Percentiles rank a stretch among this genome's conserved stretches.
Conservation (phyloP, 306 rosid species). For the Prunus padus region DNA sequence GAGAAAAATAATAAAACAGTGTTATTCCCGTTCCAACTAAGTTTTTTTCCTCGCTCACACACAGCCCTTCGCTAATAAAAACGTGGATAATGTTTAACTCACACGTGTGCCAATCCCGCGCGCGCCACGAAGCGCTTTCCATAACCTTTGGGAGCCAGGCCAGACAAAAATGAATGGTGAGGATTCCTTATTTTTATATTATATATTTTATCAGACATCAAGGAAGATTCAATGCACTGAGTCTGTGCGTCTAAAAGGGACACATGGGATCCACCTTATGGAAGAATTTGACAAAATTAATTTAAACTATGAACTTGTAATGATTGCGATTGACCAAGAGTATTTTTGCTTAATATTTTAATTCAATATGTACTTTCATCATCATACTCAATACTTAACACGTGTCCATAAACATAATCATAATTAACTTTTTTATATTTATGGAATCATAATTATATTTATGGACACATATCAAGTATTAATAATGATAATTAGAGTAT, state of each 20-base stretch:
- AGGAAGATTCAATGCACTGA: neutral
- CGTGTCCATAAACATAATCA: too few species aligned
- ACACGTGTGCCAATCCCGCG: neutral
- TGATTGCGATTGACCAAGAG: too few species aligned
- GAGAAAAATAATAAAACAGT: too few species aligned
- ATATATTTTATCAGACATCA: neutral
- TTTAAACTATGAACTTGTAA: neutral
- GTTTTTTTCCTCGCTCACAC: too few species aligned
- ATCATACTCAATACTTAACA: too few species aligned
- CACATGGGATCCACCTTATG: conserved; percentile 4
- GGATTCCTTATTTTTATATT: neutral
- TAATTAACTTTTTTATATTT: too few species aligned
- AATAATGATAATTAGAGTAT: too few species aligned
- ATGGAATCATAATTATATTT: too few species aligned
- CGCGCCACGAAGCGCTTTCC: neutral
- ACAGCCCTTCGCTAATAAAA: neutral
- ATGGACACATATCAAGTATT: too few species aligned
- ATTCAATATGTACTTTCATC: too few species aligned
- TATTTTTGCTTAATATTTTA: too few species aligned
- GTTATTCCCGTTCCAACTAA: too few species aligned
- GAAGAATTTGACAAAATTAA: conserved; percentile 4
- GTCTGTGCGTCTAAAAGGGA: neutral
- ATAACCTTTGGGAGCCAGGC: neutral
- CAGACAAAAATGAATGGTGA: neutral
- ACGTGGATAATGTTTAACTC: neutral